Percentiles rank a stretch among this genome's conserved stretches.
Conservation (phyloP, 2,329 filamentous ascomycete genomes). For the Hypomyces rosellus region DNA sequence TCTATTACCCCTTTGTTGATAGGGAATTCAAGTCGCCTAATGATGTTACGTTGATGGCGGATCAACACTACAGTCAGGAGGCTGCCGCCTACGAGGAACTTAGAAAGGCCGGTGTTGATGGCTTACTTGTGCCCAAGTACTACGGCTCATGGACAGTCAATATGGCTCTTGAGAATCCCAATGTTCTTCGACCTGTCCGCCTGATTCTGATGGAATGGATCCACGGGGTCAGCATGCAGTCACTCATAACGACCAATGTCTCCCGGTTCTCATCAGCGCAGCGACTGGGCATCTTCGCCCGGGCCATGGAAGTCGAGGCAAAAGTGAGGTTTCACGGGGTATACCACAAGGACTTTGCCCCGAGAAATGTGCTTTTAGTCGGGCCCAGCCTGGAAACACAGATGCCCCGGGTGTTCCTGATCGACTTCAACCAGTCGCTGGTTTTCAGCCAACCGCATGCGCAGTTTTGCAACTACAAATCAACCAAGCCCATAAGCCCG, state of each 20-base stretch:
- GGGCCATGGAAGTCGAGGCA: not conserved
- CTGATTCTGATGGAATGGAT: slow-evolving; percentile 11
- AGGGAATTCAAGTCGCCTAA: not conserved
- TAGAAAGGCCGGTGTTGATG: not conserved
- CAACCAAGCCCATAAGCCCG: not conserved
- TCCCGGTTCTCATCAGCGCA: slow-evolving; percentile 1
- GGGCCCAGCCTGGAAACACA: not conserved
- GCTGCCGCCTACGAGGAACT: slow-evolving; percentile 9
- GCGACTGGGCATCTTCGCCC: slow-evolving; percentile 6
- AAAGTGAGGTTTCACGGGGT: not conserved
- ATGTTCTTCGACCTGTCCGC: slow-evolving; percentile 1
- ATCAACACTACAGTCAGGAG: slow-evolving; percentile 3
- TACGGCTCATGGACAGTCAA: slow-evolving; percentile 7
- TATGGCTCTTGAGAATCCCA: not conserved
- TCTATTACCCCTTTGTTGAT: slow-evolving; percentile 3
- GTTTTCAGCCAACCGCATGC: not conserved
- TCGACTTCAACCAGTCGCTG: slow-evolving; percentile 2
- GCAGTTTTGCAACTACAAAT: not conserved
- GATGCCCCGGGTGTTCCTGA: not conserved
- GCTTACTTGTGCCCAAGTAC: not conserved
- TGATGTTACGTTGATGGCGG: not conserved
- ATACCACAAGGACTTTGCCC: slow-evolving; percentile 1
- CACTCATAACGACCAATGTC: not conserved
- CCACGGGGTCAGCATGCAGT: slow-evolving; percentile 3
- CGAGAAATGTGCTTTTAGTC: slow-evolving; percentile 3